Percentiles rank a stretch among this genome's conserved stretches.
Evolutionary conservation across 805 yeast species (phyloP).

Genomic region (Kodamaea neixiangensis): DNA sequence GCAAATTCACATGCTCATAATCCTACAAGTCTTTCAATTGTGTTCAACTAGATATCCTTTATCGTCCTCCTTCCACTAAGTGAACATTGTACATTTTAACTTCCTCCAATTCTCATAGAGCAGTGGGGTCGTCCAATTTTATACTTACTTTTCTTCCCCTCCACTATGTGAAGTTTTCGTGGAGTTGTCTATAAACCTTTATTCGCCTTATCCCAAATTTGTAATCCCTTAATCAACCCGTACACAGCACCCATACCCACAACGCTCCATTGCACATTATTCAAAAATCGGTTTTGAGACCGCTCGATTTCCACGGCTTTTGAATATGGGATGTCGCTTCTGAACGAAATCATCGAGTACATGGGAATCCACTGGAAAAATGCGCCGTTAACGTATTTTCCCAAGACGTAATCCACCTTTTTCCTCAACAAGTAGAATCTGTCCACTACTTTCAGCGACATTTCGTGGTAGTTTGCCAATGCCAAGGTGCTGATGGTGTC

Average conservation of each 20-base stretch:
- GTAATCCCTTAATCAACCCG: constrained; percentile 10
- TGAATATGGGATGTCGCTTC: constrained; percentile 78
- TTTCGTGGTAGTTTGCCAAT: constrained; percentile 77
- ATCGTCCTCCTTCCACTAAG: background rate
- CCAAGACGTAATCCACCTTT: constrained; percentile 63
- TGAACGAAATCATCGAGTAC: constrained; percentile 89
- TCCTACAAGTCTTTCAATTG: background rate
- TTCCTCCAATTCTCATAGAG: background rate
- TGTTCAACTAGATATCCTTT: background rate
- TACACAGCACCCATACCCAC: constrained; percentile 11
- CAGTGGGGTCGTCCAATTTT: background rate
- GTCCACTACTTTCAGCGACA: constrained; percentile 79
- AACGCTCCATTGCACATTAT: constrained; percentile 24
- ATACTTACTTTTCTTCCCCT: background rate
- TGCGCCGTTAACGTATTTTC: constrained; percentile 53
- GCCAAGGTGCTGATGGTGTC: constrained; percentile 78
- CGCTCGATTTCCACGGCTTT: constrained; percentile 57
- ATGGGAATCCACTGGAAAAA: constrained; percentile 70
- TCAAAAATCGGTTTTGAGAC: constrained; percentile 56
- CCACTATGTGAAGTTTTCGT: background rate
- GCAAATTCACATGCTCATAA: background rate
- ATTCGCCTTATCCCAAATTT: constrained; percentile 10
- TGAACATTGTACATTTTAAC: background rate
- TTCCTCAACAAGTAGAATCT: constrained; percentile 63
- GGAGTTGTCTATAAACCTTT: constrained; percentile 1